phyloP scores from a whole-genome alignment of 2,329 filamentous ascomycete genomes.

The Neospermospora avenae region DNA sequence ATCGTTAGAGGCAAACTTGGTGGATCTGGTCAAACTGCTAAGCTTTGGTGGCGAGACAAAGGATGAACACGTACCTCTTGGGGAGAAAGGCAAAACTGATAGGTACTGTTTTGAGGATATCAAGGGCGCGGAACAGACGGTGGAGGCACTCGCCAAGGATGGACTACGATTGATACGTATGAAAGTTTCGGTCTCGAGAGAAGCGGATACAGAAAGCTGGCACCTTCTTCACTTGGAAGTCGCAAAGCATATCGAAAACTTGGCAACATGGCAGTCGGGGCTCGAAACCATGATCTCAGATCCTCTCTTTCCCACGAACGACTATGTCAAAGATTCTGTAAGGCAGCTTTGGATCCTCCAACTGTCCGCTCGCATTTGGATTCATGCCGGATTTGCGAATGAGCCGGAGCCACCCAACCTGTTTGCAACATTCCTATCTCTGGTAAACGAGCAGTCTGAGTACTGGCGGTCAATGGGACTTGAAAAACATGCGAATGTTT shows the following conservation, averaged over 20 bases:
- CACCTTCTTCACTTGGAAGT: background rate
- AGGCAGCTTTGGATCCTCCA: conserved; percentile 10
- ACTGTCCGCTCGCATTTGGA: conserved; percentile 5
- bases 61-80: background rate
- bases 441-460: conserved; percentile 26
- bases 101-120: background rate
- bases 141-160: background rate
- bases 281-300: background rate
- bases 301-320: background rate
- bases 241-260: background rate
- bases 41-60: conserved; percentile 5
- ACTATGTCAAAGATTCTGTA: background rate
- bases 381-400: conserved; percentile 6
- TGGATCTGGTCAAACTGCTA: conserved; percentile 8
- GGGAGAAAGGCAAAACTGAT: background rate
- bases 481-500: conserved; percentile 22
- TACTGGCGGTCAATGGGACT: background rate
- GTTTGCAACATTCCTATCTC: conserved; percentile 12
- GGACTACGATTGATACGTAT: background rate
- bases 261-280: background rate
- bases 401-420: background rate
- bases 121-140: background rate
- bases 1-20: conserved; percentile 15
- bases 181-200: background rate
- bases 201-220: background rate